Base-by-base conservation (phyloP, 495 filamentous ascomycete genomes). In the Apiosordaria backusii region DNA sequence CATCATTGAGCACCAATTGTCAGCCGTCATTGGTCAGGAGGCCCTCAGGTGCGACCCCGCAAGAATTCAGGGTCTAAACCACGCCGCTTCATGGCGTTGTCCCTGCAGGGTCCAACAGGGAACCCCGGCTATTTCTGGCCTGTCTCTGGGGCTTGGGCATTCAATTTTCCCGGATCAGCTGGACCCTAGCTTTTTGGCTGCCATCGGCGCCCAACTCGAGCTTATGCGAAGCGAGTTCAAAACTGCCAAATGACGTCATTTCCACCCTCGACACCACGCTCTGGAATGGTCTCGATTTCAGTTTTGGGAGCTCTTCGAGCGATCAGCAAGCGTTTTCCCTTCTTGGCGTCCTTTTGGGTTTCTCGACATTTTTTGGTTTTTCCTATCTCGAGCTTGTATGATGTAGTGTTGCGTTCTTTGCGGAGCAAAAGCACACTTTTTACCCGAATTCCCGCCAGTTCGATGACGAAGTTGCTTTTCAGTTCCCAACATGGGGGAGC, bases 51-150 rank as follows among this genome's bases (percentile, higher is more conserved):
- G 52, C 64, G 19, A 64, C 65, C 65, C 61, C 65, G 27, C 65
- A 52, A 25, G 64, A 58, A 58, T 54, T 64, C 65, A 64, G 61
- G 65, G 65, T 64, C 65, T 61, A 29, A 26, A 27, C 59, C 59
- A 61, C 59, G 59, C 59, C 59, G 59, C 61, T 52, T 23, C 61
- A 64, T 67, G 61, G 65, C 65, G 65, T 67, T 22, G 61, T 67
- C 61, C 61, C 60, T 67, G 65, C 65, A 67, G 65, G 65, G 65
- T 67, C 65, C 27, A 57, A 68, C 53, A 45, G 59, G 59, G 59
- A 61, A 61, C 59, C 25, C 27, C 27, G 45, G 53, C 62, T 26
- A 67, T 29, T 68, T 67, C 60, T 16, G 19, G 53, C 27, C 52
- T 22, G 7, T 16, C 60, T 26, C 45, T 50, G 50, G 23, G 55